A percentile compares a stretch with the other conserved stretches of the same genome.
These are phyloP conservation scores for Quercus glauca DNA, from an alignment of 306 rosid species.

Conservation along the genomic window DNA sequence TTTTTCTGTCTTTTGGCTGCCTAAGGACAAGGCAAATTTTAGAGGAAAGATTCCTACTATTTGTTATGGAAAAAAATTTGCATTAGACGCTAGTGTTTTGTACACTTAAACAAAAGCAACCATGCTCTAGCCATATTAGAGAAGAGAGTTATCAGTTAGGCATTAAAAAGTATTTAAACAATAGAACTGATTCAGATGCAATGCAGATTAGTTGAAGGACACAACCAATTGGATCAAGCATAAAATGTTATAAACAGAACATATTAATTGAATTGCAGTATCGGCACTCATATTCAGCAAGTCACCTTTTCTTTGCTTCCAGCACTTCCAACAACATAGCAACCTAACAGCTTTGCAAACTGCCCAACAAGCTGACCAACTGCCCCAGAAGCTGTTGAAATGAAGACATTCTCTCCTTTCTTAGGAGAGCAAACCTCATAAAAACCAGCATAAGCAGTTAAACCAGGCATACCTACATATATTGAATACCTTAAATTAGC, in stretches of 20 bases:
- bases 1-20: no score
- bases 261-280: no score
- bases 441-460: conserved; percentile 36
- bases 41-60: no score
- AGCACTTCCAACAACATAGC: conserved; percentile 43
- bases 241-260: no score
- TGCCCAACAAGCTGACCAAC: conserved; percentile 49
- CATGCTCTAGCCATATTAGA: neutral
- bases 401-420: conserved; percentile 34
- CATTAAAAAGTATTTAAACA: no score
- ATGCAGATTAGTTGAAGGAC: neutral
- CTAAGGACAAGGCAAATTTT: no score
- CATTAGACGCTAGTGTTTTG: no score
- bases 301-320: conserved; percentile 39
- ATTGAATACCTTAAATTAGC: neutral
- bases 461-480: conserved; percentile 31
- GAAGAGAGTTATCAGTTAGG: neutral
- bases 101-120: neutral
- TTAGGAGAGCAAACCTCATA: conserved; percentile 31
- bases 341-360: conserved; percentile 38
- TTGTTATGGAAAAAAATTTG: no score
- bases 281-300: neutral
- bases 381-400: conserved; percentile 43
- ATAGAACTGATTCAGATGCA: neutral
- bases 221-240: neutral